phyloP scores from a whole-genome alignment of 106 monocot species.

The Alisma plantagoaquatica region DNA sequence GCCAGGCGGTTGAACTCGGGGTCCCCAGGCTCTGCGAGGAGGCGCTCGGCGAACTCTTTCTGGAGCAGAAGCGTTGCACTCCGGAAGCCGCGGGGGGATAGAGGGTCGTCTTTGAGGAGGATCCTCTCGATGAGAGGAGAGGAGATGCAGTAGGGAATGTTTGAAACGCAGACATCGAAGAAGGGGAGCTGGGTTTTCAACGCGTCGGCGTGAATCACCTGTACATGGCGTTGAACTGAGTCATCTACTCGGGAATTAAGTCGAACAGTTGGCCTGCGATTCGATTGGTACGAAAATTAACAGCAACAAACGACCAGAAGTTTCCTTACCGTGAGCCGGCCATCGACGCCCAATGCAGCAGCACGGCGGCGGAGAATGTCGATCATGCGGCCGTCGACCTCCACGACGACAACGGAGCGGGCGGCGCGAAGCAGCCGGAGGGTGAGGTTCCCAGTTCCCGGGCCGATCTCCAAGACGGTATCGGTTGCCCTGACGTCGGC shows the following conservation, averaged over 20 bases:
- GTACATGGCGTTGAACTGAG: too few relatives aligned
- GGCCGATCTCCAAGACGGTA: constrained; percentile 35
- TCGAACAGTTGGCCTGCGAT: constrained; percentile 28
- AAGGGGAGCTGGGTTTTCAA: constrained; percentile 48
- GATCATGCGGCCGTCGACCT: constrained; percentile 83
- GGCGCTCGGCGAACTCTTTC: constrained; percentile 75
- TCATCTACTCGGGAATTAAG: too few relatives aligned
- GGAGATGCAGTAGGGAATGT: constrained; percentile 91
- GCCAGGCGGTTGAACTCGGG: constrained; percentile 72
- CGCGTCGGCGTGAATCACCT: constrained; percentile 61
- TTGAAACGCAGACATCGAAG: constrained; percentile 75
- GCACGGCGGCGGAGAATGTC: constrained; percentile 38
- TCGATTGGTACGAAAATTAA: too few relatives aligned
- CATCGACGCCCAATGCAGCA: constrained; percentile 18
- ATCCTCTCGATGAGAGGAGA: constrained; percentile 80
- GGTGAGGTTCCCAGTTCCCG: constrained; percentile 58
- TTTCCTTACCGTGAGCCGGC: constrained; percentile 46
- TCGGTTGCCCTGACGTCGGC: constrained; percentile 16
- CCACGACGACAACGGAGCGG: constrained; percentile 53
- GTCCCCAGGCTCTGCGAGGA: constrained; percentile 58
- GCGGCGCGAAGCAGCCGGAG: constrained; percentile 42
- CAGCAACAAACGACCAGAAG: too few relatives aligned
- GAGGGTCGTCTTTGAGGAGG: too few relatives aligned
- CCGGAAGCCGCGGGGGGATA: constrained; percentile 28
- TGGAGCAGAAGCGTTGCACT: constrained; percentile 73